Percentiles rank a stretch among this genome's conserved stretches.
Evolutionary conservation across 352 stramenopile genomes (phyloP).

Genomic region (Phytopythium oedochilum): DNA sequence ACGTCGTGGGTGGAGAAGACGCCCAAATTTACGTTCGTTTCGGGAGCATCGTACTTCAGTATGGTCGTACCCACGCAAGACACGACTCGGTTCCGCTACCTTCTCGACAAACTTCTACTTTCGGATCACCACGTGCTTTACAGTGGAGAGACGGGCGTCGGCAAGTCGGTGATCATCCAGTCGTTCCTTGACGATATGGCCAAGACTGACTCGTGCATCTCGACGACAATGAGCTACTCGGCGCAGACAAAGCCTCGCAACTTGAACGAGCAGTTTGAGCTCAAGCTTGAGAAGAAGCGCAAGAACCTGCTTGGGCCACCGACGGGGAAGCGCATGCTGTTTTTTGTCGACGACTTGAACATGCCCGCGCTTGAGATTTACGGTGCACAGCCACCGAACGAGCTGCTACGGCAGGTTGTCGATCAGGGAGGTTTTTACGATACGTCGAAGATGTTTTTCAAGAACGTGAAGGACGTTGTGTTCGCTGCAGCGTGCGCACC

Average conservation of each 20-base stretch:
- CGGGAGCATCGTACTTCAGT: constrained; percentile 89
- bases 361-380: constrained; percentile 93
- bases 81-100: constrained; percentile 91
- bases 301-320: constrained; percentile 79
- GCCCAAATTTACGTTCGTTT: constrained; percentile 83
- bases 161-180: constrained; percentile 92
- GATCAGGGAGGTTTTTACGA: constrained; percentile 91
- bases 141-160: constrained; percentile 89
- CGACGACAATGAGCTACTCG: constrained; percentile 87
- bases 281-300: constrained; percentile 80
- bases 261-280: constrained; percentile 78
- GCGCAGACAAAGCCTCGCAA: constrained; percentile 86
- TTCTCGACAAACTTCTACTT: constrained; percentile 88
- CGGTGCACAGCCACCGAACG: constrained; percentile 90
- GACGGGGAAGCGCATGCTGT: constrained; percentile 76
- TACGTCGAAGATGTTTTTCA: constrained; percentile 93
- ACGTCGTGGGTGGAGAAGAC: constrained; percentile 88
- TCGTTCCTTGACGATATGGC: constrained; percentile 88
- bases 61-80: constrained; percentile 94
- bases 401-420: constrained; percentile 89
- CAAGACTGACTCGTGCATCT: constrained; percentile 77
- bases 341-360: constrained; percentile 92
- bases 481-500: constrained; percentile 83
- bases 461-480: constrained; percentile 85
- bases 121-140: constrained; percentile 84